Base-by-base conservation (phyloP, 306 rosid genomes). In the Vigna hirtella region DNA sequence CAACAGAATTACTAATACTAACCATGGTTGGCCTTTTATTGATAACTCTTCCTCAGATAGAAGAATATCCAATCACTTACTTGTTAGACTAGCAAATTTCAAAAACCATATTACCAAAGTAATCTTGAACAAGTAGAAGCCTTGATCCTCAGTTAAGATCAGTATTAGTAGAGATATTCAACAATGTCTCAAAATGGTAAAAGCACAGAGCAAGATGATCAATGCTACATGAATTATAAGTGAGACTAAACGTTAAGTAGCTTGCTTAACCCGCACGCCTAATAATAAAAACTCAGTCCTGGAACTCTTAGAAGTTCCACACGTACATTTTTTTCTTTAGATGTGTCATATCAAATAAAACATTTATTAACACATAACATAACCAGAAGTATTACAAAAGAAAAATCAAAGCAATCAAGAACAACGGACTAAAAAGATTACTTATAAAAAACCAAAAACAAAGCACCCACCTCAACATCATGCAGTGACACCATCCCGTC, bases 401-500 rank as follows among this genome's bases (percentile, higher is more conserved):
- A 49, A 66, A 49, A 66, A 51, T 4, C 2, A 40, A 40, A 40
- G 9, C 16, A 7, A 52, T 59, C 62, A 38, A 49, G 30, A 65
- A 12, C 30, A 57, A 77, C 57, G 51, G 20, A 38, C 61, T 28
- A 76, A 16, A 57, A 68, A 4, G 3, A 52, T 53, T 14, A 51
- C 4, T 50, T 55, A 18, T 3, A 0, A 69, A 30, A 51, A 64
- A 58, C 15, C 36, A 81, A 65, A 50, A 59, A 56, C 65, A 74
- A 26, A 26, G 63, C 56, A 85, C 93, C 77, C 85, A 91, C 98
- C 81, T 94, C 98, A 74, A 94, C 98, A 73, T 92, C 98, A 70
- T 92, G 96, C 83, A 95, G 85, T 51, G 95, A 84, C 81, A 95
- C 81, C 2, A 93, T 89, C 74, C 98, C 98, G 58, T 95, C 98